Conservation (phyloP, 768 basidiomycete species). For the Clavaria fumosa region DNA sequence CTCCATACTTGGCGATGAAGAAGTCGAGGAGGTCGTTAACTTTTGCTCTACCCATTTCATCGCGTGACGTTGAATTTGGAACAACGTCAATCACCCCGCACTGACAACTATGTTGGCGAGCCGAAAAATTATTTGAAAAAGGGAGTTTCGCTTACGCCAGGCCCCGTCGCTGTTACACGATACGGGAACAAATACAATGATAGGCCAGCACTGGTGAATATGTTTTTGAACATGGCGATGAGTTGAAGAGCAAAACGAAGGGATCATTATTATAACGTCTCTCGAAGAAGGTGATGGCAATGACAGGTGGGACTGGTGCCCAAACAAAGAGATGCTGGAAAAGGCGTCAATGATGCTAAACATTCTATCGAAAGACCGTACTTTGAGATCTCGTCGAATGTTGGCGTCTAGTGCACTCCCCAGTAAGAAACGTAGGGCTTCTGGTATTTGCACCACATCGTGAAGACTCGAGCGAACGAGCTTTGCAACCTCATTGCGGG, state of each 20-base stretch:
- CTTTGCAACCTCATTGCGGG: constrained; percentile 58
- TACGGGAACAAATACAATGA: constrained; percentile 91
- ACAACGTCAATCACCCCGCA: constrained; percentile 98
- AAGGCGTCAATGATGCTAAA: neutral
- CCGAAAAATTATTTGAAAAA: constrained; percentile 14
- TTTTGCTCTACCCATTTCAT: constrained; percentile 98
- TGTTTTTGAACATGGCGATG: constrained; percentile 99
- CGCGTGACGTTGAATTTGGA: constrained; percentile 91
- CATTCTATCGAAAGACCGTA: constrained; percentile 16
- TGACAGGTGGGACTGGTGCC: constrained; percentile 74
- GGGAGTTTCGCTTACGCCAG: constrained; percentile 52
- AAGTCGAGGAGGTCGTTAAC: constrained; percentile 93
- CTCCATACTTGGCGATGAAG: constrained; percentile 87
- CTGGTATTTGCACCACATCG: constrained; percentile 58
- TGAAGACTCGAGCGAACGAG: constrained; percentile 60
- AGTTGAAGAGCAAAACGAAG: constrained; percentile 72
- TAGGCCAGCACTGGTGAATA: constrained; percentile 79
- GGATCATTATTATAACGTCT: constrained; percentile 73
- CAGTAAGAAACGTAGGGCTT: constrained; percentile 67
- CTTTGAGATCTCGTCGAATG: constrained; percentile 61
- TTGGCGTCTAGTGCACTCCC: constrained; percentile 50
- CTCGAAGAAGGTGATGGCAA: constrained; percentile 76
- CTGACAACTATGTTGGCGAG: constrained; percentile 24
- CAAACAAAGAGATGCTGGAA: constrained; percentile 72
- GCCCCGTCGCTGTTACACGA: constrained; percentile 90